Evolutionary conservation across 495 filamentous ascomycete genomes (phyloP).

Genomic region (Trichoderma asperelloides): DNA sequence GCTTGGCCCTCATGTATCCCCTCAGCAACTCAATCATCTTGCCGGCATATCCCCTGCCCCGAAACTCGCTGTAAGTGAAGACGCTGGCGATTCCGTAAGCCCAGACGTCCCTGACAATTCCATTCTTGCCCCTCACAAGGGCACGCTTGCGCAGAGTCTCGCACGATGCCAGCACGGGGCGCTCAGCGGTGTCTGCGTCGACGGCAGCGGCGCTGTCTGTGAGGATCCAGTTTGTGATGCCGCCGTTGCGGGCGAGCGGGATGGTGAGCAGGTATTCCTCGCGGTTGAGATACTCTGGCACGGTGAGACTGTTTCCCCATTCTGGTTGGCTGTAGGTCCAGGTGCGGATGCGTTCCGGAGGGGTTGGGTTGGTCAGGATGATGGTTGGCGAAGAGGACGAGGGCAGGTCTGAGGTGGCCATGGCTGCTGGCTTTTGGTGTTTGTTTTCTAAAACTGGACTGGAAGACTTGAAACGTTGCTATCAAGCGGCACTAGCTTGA

Average conservation of each 20-base stretch:
- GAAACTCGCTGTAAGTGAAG: slow-evolving; percentile 62
- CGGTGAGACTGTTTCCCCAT: slow-evolving; percentile 61
- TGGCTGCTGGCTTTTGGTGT: too few species aligned
- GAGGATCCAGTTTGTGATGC: slow-evolving; percentile 79
- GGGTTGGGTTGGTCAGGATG: slow-evolving; percentile 58
- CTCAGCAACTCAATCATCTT: slow-evolving; percentile 49
- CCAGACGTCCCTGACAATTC: slow-evolving; percentile 51
- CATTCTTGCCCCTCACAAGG: slow-evolving; percentile 24
- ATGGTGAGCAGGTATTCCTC: slow-evolving; percentile 64
- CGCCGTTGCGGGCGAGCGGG: slow-evolving; percentile 59
- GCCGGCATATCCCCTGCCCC: slow-evolving; percentile 71
- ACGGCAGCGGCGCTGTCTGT: slow-evolving; percentile 43
- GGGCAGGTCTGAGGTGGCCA: neutral
- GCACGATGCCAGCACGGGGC: slow-evolving; percentile 69
- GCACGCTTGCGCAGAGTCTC: slow-evolving; percentile 76
- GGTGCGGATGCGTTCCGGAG: slow-evolving; percentile 50
- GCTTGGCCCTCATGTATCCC: slow-evolving; percentile 13
- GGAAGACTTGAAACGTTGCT: too few species aligned
- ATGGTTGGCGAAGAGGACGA: slow-evolving; percentile 28
- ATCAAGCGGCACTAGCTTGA: too few species aligned
- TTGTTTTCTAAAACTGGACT: neutral
- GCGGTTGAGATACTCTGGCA: slow-evolving; percentile 65
- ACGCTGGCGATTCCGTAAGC: slow-evolving; percentile 81
- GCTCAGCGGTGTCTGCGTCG: slow-evolving; percentile 21
- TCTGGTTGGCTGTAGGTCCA: slow-evolving; percentile 58